A percentile compares a stretch with the other conserved stretches of the same genome.
These are phyloP conservation scores for Nelumbo lutea DNA, from an alignment of 164 flowering plant species.

Conservation along the genomic window DNA sequence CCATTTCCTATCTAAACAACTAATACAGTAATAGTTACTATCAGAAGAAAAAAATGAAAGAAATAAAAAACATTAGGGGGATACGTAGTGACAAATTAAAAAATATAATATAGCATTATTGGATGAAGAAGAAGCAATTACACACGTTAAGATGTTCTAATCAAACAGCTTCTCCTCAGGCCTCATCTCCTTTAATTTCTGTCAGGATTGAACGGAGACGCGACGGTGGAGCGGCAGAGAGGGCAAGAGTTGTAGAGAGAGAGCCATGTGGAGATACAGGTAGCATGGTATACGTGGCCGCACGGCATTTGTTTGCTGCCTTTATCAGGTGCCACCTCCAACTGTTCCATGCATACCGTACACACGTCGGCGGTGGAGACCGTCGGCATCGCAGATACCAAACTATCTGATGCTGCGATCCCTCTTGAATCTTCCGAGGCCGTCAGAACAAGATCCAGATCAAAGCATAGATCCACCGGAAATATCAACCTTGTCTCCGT, in stretches of 20 bases:
- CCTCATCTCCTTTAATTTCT: not conserved
- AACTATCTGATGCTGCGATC: not conserved
- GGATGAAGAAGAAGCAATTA: too few relatives aligned
- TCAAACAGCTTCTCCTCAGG: not conserved
- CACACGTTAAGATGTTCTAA: too few relatives aligned
- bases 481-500: not conserved
- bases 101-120: too few relatives aligned
- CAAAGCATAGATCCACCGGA: constrained; percentile 12
- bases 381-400: constrained; percentile 16
- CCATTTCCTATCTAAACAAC: too few relatives aligned
- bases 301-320: constrained; percentile 30
- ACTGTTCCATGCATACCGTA: constrained; percentile 44
- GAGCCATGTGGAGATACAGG: constrained; percentile 43
- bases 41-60: too few relatives aligned
- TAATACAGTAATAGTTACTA: too few relatives aligned
- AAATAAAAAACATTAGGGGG: too few relatives aligned
- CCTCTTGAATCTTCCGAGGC: not conserved
- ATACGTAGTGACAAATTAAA: too few relatives aligned
- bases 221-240: constrained; percentile 33
- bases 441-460: constrained; percentile 18
- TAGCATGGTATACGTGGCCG: constrained; percentile 44
- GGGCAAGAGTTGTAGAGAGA: constrained; percentile 39
- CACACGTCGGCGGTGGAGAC: constrained; percentile 18
- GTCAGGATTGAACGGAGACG: not conserved
- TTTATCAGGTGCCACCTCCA: constrained; percentile 1